These are phyloP conservation scores for Ephemerocybe angulata DNA, from an alignment of 768 basidiomycete genomes.

Conservation along the genomic window DNA sequence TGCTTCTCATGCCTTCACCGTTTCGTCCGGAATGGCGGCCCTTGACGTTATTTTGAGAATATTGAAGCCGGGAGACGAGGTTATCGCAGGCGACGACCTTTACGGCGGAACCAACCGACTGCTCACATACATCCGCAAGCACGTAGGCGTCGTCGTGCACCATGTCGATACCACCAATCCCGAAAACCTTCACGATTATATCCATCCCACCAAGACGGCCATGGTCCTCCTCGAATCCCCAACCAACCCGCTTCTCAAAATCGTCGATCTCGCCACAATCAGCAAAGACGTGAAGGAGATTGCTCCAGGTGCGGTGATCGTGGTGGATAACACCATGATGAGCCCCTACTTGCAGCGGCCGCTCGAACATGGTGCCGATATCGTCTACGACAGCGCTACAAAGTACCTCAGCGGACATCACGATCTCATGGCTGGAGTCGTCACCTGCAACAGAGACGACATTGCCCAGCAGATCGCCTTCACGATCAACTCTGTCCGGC, in stretches of 20 bases:
- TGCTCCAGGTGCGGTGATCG: conserved; percentile 75
- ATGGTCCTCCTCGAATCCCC: conserved; percentile 98
- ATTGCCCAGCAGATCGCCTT: conserved; percentile 87
- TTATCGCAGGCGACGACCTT: conserved; percentile 94
- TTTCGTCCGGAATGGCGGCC: conserved; percentile 98
- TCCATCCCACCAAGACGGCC: conserved; percentile 71
- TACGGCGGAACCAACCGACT: conserved; percentile 98
- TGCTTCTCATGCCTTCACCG: conserved; percentile 83
- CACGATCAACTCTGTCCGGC: conserved; percentile 87
- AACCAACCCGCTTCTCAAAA: conserved; percentile 95
- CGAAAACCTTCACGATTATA: conserved; percentile 52
- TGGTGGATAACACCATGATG: conserved; percentile 99
- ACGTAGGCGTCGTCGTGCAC: conserved; percentile 85
- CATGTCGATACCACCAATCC: conserved; percentile 92
- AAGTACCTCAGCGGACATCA: conserved; percentile 98
- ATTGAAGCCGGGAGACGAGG: conserved; percentile 91
- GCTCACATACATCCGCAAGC: conserved; percentile 79
- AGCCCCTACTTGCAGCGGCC: conserved; percentile 96
- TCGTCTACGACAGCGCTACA: conserved; percentile 97
- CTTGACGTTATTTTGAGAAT: conserved; percentile 92
- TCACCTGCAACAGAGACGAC: conserved; percentile 89
- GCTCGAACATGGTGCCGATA: conserved; percentile 91
- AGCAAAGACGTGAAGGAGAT: conserved; percentile 78
- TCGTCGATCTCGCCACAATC: conserved; percentile 84
- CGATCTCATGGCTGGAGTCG: conserved; percentile 97